Evolutionary conservation across 2,329 filamentous ascomycete species (phyloP).

Genomic region (Cordyceps militaris): DNA sequence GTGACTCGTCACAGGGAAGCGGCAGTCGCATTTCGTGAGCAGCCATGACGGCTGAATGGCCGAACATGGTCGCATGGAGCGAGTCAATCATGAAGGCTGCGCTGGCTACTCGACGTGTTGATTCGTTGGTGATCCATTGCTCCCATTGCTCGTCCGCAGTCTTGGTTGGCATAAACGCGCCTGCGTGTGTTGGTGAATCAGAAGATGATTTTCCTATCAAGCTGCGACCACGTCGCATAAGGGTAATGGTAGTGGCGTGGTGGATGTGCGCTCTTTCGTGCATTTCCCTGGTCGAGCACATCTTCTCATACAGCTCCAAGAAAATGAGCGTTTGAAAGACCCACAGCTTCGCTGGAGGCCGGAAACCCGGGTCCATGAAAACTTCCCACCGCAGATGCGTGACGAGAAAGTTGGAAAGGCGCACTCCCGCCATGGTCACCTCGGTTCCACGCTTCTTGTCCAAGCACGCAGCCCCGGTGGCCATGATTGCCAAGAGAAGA

Average conservation of each 20-base stretch:
- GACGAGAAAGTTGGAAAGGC: conserved; percentile 81
- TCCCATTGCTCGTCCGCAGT: conserved; percentile 90
- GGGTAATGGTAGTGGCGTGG: conserved; percentile 86
- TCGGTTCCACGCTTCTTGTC: conserved; percentile 73
- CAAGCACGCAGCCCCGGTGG: conserved; percentile 82
- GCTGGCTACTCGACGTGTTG: conserved; percentile 82
- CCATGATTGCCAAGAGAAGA: conserved; percentile 80
- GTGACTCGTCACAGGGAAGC: conserved; percentile 81
- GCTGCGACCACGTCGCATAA: conserved; percentile 91
- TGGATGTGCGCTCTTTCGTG: conserved; percentile 92
- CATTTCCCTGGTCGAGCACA: conserved; percentile 78
- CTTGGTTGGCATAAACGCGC: conserved; percentile 57
- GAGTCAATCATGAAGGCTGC: conserved; percentile 93
- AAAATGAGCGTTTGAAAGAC: conserved; percentile 87
- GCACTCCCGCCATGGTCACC: conserved; percentile 67
- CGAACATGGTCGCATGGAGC: conserved; percentile 96
- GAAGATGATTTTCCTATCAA: conserved; percentile 78
- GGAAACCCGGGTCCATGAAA: conserved; percentile 84
- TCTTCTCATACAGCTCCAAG: conserved; percentile 93
- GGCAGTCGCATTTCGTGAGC: conserved; percentile 90
- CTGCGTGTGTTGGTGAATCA: conserved; percentile 72
- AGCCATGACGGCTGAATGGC: conserved; percentile 93
- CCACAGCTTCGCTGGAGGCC: conserved; percentile 91
- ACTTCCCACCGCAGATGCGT: conserved; percentile 95
- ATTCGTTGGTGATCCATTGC: conserved; percentile 90